Percentiles rank a stretch among this genome's conserved stretches.
phyloP scores from a whole-genome alignment of 805 yeast genomes.

The Brettanomyces custersianus region DNA sequence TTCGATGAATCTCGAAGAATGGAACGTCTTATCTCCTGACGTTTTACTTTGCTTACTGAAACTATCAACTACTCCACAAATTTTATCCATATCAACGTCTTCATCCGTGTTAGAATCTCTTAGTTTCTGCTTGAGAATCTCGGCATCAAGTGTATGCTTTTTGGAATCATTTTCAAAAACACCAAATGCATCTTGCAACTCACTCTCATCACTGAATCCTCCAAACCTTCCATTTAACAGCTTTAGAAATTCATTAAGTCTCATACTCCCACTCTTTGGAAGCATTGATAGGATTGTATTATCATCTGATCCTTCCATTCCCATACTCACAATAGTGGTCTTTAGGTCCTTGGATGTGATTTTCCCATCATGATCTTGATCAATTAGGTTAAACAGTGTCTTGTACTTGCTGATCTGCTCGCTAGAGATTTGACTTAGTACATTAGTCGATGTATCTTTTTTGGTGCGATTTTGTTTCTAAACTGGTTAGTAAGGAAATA shows the following conservation, averaged over 20 bases:
- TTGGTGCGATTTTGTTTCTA: no score
- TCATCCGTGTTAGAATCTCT: constrained; percentile 31
- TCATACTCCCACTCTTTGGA: constrained; percentile 25
- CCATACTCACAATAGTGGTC: constrained; percentile 43
- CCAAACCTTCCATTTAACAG: constrained; percentile 47
- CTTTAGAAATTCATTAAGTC: constrained; percentile 59
- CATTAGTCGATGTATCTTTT: constrained; percentile 3
- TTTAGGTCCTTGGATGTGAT: constrained; percentile 49
- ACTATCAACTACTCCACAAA: constrained; percentile 44
- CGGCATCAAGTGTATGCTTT: constrained; percentile 1
- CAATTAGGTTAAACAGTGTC: constrained; percentile 72
- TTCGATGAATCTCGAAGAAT: constrained; percentile 55
- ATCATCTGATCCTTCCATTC: constrained; percentile 31
- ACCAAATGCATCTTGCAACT: constrained; percentile 50
- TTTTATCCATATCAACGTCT: constrained; percentile 41
- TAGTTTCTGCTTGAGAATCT: constrained; percentile 21
- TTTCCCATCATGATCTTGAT: constrained; percentile 69
- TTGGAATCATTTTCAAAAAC: constrained; percentile 28
- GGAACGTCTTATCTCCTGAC: constrained; percentile 50
- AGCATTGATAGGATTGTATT: constrained; percentile 44
- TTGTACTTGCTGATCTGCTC: constrained; percentile 59
- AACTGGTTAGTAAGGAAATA: background rate
- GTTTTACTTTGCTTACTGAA: constrained; percentile 47
- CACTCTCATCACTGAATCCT: constrained; percentile 41
- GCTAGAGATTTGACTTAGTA: constrained; percentile 35